Evolutionary conservation across 2,329 filamentous ascomycete genomes (phyloP).

Genomic region (Pseudomassariella vexata): DNA sequence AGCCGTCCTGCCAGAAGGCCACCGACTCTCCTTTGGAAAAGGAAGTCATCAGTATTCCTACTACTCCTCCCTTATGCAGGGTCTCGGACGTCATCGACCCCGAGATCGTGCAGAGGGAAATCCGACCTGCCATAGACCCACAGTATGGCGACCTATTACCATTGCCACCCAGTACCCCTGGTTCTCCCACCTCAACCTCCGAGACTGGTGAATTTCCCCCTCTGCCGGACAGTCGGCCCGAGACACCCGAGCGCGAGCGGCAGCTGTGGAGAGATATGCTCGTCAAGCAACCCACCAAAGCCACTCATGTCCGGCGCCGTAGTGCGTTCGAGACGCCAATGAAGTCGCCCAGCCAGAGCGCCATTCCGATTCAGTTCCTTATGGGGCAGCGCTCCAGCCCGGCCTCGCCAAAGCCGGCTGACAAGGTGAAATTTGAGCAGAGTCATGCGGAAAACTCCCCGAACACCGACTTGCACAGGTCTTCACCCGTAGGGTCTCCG

Average conservation of each 20-base stretch:
- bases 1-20: slow-evolving; percentile 38
- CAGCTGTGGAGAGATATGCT: slow-evolving; percentile 30
- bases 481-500: slow-evolving; percentile 30
- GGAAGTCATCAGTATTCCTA: slow-evolving; percentile 22
- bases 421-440: no score
- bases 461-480: slow-evolving; percentile 27
- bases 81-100: slow-evolving; percentile 42
- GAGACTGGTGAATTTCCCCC: slow-evolving; percentile 37
- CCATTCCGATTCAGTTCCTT: slow-evolving; percentile 52
- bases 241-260: slow-evolving; percentile 44
- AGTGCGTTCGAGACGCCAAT: slow-evolving; percentile 41
- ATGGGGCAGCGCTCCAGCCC: slow-evolving; percentile 39
- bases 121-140: slow-evolving; percentile 62
- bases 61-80: slow-evolving; percentile 8
- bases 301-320: slow-evolving; percentile 40
- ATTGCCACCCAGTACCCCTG: slow-evolving; percentile 54
- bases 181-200: slow-evolving; percentile 34
- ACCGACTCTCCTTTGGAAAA: slow-evolving; percentile 36
- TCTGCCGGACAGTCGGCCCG: slow-evolving; percentile 56
- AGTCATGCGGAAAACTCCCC: no score
- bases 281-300: slow-evolving; percentile 34
- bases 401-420: no score
- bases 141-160: slow-evolving; percentile 60
- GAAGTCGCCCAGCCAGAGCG: slow-evolving; percentile 51
- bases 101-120: slow-evolving; percentile 50